Evolutionary conservation across 331 rosid genomes (phyloP).

Genomic region (Rosa hybrid): DNA sequence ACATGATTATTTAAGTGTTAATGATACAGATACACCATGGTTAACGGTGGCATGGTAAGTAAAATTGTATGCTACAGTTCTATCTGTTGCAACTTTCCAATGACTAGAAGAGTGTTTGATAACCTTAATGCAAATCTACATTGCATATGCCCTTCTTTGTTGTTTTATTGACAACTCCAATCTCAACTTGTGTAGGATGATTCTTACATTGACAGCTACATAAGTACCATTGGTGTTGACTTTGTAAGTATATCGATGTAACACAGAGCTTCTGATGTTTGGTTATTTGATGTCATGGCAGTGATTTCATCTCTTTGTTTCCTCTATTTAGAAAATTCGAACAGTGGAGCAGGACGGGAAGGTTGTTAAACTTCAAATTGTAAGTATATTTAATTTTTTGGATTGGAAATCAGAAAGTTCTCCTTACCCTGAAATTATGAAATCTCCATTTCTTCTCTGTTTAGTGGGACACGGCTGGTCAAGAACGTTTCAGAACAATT

Average conservation of each 20-base stretch:
- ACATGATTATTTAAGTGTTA: neutral
- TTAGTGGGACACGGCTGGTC: constrained; percentile 86
- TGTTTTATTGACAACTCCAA: constrained; percentile 17
- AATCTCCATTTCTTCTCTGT: constrained; percentile 3
- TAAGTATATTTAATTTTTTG: constrained; percentile 29
- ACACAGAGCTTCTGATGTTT: neutral
- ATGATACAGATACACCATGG: neutral
- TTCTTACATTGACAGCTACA: constrained; percentile 71
- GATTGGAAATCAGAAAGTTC: neutral
- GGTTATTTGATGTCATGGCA: constrained; percentile 23
- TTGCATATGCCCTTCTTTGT: neutral
- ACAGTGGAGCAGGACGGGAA: constrained; percentile 77
- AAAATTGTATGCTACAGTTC: neutral
- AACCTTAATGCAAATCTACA: neutral
- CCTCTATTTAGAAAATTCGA: constrained; percentile 53
- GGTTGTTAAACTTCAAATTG: constrained; percentile 71
- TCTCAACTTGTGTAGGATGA: constrained; percentile 52
- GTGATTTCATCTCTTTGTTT: constrained; percentile 23
- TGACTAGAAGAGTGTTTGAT: neutral
- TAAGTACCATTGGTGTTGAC: constrained; percentile 73
- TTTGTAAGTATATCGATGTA: constrained; percentile 48
- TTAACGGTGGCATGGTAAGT: neutral
- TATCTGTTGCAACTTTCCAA: neutral
- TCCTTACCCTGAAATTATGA: neutral
- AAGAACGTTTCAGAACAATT: constrained; percentile 75